Evolutionary conservation across 2,329 filamentous ascomycete genomes (phyloP).

Genomic region (Tolypocladium nubicola): DNA sequence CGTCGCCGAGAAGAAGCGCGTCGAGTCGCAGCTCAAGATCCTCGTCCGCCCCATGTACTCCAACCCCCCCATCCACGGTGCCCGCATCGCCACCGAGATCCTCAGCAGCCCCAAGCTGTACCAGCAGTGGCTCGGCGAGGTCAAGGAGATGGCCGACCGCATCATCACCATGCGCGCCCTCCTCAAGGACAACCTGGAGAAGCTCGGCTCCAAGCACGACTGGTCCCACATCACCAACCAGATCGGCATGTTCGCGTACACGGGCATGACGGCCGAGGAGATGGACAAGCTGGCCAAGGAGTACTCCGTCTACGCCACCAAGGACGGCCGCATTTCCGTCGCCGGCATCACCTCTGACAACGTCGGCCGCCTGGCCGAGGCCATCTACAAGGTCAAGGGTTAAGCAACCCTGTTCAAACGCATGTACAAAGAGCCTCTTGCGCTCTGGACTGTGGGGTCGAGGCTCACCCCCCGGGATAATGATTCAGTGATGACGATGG

Average conservation of each 20-base stretch:
- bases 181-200: conserved; percentile 89
- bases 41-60: conserved; percentile 95
- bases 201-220: conserved; percentile 90
- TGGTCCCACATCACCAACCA: conserved; percentile 98
- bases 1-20: conserved; percentile 83
- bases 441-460: neutral
- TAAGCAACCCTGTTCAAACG: conserved; percentile 18
- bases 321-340: conserved; percentile 78
- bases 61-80: conserved; percentile 94
- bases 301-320: conserved; percentile 95
- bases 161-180: conserved; percentile 97
- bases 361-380: conserved; percentile 69
- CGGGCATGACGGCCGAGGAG: conserved; percentile 79
- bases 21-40: conserved; percentile 98
- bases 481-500: neutral
- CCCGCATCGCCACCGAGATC: conserved; percentile 86
- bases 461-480: neutral
- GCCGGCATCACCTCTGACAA: conserved; percentile 75
- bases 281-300: conserved; percentile 89
- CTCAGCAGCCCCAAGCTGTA: conserved; percentile 77
- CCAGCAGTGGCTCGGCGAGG: conserved; percentile 89
- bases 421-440: neutral
- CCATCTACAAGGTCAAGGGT: conserved; percentile 76
- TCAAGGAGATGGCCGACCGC: conserved; percentile 97
- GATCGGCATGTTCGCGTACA: conserved; percentile 99